Evolutionary conservation across 768 basidiomycete genomes (phyloP), one percentile per base, ranked within the genome.

Genomic region (Collybia nuda): DNA sequence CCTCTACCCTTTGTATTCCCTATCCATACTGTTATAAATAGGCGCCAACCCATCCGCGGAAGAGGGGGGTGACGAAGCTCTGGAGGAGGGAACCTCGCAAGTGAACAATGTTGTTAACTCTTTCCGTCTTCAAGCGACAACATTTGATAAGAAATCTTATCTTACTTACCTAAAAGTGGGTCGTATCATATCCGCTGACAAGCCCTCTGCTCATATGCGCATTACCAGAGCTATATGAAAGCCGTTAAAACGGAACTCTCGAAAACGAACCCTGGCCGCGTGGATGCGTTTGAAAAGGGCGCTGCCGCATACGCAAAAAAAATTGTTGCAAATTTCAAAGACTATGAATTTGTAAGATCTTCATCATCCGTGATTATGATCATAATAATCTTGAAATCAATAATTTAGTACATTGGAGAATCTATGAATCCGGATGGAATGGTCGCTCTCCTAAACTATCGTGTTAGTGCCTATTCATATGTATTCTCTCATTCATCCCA

Each of bases 11-110:
- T n/a, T 40, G 9, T 37, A 6, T 24, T 23, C 14, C n/a, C 38
- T 21, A 49, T 37, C 44, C 36, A 28, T 38, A 15, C 36, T 24
- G 44, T 24, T 32, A 4, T 37, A 28, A 48, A 9, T 57, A 94
- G 93, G 95, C 67, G 93, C 89, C 51, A 96, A 98, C 71, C 88
- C 95, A 36, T 98, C 95, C 40, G 75, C 85, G 5, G 96, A 98
- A 73, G 96, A 97, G 46, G 73, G 73, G 5, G 43, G 32, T 41
- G 85, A 83, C 0, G 97, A 98, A 48, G 76, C 74, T 22, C 67
- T 95, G 48, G 95, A 93, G 67, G 88, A 90, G 0, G 91, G 90
- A 55, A 75, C 81, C n/a, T 4, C 44, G 12, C 74, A 74, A 50
- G 87, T 96, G 65, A 98, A 94, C 86, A 93, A 98, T 69, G 78